Percentiles rank a stretch among this genome's conserved stretches.
Conservation (phyloP, 2,329 filamentous ascomycete species). For the Neofusicoccum parvum region DNA sequence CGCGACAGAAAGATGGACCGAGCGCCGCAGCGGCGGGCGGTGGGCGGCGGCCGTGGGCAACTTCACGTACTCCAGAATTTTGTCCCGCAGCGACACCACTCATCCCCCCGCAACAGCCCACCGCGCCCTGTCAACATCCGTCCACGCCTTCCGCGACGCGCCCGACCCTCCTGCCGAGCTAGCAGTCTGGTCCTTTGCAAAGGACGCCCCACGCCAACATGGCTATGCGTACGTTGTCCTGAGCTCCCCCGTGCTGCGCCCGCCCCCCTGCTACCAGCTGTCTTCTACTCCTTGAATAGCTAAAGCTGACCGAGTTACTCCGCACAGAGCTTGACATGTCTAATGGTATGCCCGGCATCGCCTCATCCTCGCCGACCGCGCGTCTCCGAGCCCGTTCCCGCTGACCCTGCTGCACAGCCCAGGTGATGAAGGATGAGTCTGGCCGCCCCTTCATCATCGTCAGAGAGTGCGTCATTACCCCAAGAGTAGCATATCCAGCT, state of each 20-base stretch:
- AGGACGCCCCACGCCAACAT: constrained; percentile 28
- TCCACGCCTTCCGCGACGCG: constrained; percentile 4
- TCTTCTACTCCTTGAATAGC: background rate
- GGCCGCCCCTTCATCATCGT: constrained; percentile 98
- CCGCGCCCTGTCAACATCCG: background rate
- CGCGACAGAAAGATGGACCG: constrained; percentile 9
- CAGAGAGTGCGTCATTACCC: constrained; percentile 72
- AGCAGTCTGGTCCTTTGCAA: background rate
- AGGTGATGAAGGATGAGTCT: constrained; percentile 94
- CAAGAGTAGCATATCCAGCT: background rate
- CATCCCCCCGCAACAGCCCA: constrained; percentile 2
- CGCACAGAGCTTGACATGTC: constrained; percentile 75
- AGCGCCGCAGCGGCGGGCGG: constrained; percentile 2
- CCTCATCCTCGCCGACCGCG: background rate
- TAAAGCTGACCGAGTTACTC: constrained; percentile 30
- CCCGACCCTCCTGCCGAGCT: background rate
- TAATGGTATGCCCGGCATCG: constrained; percentile 64
- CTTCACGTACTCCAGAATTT: constrained; percentile 21
- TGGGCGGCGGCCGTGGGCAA: background rate
- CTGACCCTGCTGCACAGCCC: constrained; percentile 48
- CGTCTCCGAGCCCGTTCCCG: background rate
- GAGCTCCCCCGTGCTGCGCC: constrained; percentile 20
- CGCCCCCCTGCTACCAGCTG: constrained; percentile 17
- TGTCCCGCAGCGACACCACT: constrained; percentile 16
- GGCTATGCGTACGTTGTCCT: constrained; percentile 43